These are phyloP conservation scores for Fusarium agapanthi DNA, from an alignment of 2,329 filamentous ascomycete genomes.

Conservation along the genomic window DNA sequence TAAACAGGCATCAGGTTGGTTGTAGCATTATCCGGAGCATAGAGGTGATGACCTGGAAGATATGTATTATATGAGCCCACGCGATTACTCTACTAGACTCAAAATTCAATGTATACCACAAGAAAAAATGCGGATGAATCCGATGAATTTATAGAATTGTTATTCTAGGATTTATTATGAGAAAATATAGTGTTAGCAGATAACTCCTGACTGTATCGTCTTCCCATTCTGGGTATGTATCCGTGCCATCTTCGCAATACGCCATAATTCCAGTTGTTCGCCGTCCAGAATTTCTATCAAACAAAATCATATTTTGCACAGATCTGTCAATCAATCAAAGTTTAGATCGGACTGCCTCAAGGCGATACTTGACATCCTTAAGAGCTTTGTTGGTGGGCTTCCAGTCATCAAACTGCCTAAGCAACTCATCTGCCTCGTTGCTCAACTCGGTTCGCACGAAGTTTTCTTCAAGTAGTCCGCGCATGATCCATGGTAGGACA, in stretches of 20 bases:
- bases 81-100: conserved; percentile 32
- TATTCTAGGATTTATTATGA: conserved; percentile 1
- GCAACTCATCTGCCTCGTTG: conserved; percentile 78
- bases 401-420: conserved; percentile 94
- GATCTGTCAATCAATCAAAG: conserved; percentile 52
- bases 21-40: conserved; percentile 25
- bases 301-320: neutral
- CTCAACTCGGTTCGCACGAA: conserved; percentile 84
- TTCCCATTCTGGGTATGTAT: conserved; percentile 19
- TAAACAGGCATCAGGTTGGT: conserved; percentile 11
- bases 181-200: neutral
- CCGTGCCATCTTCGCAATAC: conserved; percentile 6
- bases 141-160: neutral
- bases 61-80: conserved; percentile 32
- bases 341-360: conserved; percentile 91
- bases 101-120: conserved; percentile 20
- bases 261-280: neutral
- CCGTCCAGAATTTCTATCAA: neutral
- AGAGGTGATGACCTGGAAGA: conserved; percentile 14
- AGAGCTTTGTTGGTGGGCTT: conserved; percentile 88
- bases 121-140: neutral
- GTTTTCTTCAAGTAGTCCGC: conserved; percentile 90
- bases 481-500: conserved; percentile 93
- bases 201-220: conserved; percentile 17
- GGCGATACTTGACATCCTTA: conserved; percentile 93